These are phyloP conservation scores for Capsicum pubescens DNA, from an alignment of 257 asterid species.

Conservation along the genomic window DNA sequence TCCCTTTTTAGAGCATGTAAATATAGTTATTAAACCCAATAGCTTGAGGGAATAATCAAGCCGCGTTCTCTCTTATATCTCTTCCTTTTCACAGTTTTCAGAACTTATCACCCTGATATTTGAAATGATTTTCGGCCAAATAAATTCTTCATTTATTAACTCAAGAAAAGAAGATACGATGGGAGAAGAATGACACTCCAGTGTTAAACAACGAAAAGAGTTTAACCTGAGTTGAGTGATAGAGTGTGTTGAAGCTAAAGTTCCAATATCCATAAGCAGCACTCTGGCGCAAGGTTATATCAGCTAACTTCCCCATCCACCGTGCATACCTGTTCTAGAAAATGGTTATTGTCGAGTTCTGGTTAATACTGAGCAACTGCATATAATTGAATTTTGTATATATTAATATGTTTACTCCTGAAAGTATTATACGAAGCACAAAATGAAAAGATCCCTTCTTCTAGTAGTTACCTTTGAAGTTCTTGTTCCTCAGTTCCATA, in stretches of 20 bases:
- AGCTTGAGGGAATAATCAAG: constrained; percentile 5
- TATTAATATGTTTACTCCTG: constrained; percentile 22
- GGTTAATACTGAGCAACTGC: not conserved
- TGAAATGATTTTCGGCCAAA: not conserved
- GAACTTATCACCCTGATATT: constrained; percentile 2
- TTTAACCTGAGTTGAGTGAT: constrained; percentile 90
- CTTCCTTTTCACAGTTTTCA: not conserved
- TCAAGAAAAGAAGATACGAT: constrained; percentile 17
- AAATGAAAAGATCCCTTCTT: constrained; percentile 12
- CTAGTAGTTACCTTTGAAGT: constrained; percentile 61
- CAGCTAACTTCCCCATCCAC: constrained; percentile 86
- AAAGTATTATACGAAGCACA: not conserved
- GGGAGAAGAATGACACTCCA: constrained; percentile 18
- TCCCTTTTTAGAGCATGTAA: not conserved
- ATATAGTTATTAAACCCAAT: not conserved
- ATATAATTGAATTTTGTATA: not conserved
- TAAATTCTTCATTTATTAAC: not conserved
- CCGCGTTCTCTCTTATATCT: not conserved
- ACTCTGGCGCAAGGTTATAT: constrained; percentile 84
- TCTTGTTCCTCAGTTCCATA: constrained; percentile 93
- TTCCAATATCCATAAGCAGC: constrained; percentile 98
- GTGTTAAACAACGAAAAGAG: constrained; percentile 24
- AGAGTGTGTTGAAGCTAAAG: constrained; percentile 81
- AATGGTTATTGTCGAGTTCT: not conserved
- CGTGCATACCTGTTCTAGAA: constrained; percentile 56